These are phyloP conservation scores for Saccharum hybrid DNA, from an alignment of 202 grass and related monocot genomes.

Conservation along the genomic window DNA sequence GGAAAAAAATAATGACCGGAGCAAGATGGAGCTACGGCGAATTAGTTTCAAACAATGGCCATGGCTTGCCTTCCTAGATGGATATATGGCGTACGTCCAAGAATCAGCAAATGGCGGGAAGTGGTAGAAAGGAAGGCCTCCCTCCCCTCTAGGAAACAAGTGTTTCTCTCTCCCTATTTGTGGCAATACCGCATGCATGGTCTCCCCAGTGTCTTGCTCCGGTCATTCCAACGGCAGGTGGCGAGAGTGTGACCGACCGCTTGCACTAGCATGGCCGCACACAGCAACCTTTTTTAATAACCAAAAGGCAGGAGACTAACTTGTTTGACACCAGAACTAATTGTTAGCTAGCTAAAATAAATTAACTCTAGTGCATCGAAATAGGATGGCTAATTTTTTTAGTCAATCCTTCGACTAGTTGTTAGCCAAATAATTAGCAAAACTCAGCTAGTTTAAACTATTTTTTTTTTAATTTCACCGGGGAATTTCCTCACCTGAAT, in stretches of 20 bases:
- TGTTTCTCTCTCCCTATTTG: conserved; percentile 47
- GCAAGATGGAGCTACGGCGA: neutral
- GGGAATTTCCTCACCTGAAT: too few species aligned
- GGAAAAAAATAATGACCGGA: neutral
- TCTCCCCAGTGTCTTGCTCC: conserved; percentile 18
- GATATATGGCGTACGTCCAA: conserved; percentile 45
- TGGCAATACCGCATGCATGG: conserved; percentile 36
- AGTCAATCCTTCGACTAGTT: neutral
- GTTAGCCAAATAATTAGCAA: too few species aligned
- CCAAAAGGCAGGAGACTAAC: too few species aligned
- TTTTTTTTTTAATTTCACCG: too few species aligned
- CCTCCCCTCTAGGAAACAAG: conserved; percentile 39
- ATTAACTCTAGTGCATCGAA: too few species aligned
- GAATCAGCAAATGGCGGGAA: conserved; percentile 33
- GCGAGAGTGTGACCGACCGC: neutral
- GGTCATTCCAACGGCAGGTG: neutral
- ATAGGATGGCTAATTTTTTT: too few species aligned
- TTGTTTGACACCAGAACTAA: too few species aligned
- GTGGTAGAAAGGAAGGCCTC: conserved; percentile 51
- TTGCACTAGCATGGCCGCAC: neutral
- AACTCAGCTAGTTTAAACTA: too few species aligned
- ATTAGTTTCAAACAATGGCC: conserved; percentile 41
- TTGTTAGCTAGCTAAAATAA: too few species aligned
- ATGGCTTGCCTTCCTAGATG: conserved; percentile 33
- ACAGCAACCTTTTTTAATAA: too few species aligned